phyloP scores from a whole-genome alignment of 2,329 filamentous ascomycete species.

The Annulohypoxylon truncatum region DNA sequence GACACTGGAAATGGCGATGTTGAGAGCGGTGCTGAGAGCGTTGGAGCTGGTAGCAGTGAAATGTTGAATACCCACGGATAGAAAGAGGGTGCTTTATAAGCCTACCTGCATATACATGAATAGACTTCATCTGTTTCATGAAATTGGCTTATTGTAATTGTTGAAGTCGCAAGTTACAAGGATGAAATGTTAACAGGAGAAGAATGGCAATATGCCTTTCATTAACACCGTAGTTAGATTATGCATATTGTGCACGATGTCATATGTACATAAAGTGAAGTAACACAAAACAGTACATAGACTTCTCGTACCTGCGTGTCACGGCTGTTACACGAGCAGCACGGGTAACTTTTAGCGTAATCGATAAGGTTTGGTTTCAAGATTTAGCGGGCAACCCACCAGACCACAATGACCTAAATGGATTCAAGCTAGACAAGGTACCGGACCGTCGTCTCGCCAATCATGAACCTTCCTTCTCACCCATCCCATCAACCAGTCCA shows the following conservation, averaged over 20 bases:
- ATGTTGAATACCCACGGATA: not conserved
- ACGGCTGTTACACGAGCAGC: not conserved
- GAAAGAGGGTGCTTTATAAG: not conserved
- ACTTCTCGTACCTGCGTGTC: not conserved
- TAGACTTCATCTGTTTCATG: not conserved
- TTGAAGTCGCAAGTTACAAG: not conserved
- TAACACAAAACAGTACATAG: not conserved
- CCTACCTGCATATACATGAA: not conserved
- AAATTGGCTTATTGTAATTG: not conserved
- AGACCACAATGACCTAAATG: not conserved
- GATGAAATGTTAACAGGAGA: not conserved
- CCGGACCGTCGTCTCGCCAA: not conserved
- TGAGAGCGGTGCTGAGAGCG: conserved; percentile 13
- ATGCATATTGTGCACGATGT: not conserved
- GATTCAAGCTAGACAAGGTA: not conserved
- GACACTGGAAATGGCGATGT: conserved; percentile 1
- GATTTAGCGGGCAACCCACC: not conserved
- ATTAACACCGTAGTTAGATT: not conserved
- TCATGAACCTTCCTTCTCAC: conserved; percentile 28
- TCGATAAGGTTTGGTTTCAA: not conserved
- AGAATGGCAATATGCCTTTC: no score
- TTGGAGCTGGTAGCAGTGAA: not conserved
- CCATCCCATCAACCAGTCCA: not conserved
- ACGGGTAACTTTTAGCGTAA: not conserved
- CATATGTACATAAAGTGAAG: not conserved